Evolutionary conservation across 176 grass and related monocot species (phyloP), one percentile per base, ranked within the genome.

Genomic region (Miscanthus lutarioriparius): DNA sequence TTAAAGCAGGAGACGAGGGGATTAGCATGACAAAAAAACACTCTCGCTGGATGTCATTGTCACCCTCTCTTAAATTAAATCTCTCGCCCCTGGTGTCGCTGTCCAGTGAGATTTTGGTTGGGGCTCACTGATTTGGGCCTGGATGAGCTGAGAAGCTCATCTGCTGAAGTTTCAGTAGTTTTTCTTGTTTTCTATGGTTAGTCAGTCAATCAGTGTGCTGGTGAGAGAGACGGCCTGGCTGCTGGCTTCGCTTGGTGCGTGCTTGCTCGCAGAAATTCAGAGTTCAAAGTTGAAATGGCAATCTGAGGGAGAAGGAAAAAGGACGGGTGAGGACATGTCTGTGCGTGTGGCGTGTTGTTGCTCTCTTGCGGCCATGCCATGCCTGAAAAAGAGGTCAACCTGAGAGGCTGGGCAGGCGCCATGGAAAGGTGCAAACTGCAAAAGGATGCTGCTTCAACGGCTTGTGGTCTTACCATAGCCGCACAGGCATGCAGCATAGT

Each of bases 201-300:
- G 59, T 66, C 81, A 68, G 67, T 79, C 67, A 36, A 71, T 78
- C 45, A 68, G n/a, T 32, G 9, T 38, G 64, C 5, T 81, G 87
- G 6, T 45, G 32, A 26, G 37, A 48, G 28, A 54, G 66, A 72
- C 8, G 54, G 64, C 43, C 38, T 39, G 38, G 38, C 38, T 39
- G 38, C 40, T 41, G 9, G 40, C 40, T 41, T 5, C 20, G 45
- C 14, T 49, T 49, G 32, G 32, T 33, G 32, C 32, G 32, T 33
- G 32, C 32, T 33, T 33, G 48, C 48, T 53, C 48, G 4, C 48
- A 53, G 48, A 22, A 54, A 54, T 54, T 82, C 64, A 76, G 13
- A n/a, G n/a, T n/a, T n/a, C n/a, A n/a, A n/a, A 35, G 15, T 67
- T 65, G 40, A 66, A 41, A 83, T 13, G 8, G 67, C 51, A 56